Percentiles rank a stretch among this genome's conserved stretches.
Evolutionary conservation across 495 filamentous ascomycete genomes (phyloP).

Genomic region (Massariosphaeria phaeospora): DNA sequence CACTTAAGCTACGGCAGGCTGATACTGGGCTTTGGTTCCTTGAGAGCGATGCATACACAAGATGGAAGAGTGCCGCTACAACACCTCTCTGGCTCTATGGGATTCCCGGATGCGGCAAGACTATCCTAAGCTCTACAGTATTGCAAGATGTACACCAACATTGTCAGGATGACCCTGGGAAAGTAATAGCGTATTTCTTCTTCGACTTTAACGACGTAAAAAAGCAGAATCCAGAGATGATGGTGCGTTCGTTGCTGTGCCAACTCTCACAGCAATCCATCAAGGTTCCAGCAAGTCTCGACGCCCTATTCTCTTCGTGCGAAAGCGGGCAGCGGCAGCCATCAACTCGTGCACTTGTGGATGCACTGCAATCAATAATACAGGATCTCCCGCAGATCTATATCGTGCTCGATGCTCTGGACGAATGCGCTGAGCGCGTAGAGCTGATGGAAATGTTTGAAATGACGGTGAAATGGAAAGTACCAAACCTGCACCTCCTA

Average conservation of each 20-base stretch:
- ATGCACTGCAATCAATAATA: slow-evolving; percentile 6
- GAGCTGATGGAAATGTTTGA: slow-evolving; percentile 17
- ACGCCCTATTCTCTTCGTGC: slow-evolving; percentile 12
- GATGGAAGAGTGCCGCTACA: background rate
- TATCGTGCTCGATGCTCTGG: slow-evolving; percentile 29
- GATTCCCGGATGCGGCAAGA: background rate
- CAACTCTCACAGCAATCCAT: slow-evolving; percentile 11
- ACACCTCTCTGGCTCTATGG: background rate
- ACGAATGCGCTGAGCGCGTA: slow-evolving; percentile 21
- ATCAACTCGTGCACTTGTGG: slow-evolving; percentile 7
- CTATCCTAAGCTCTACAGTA: background rate
- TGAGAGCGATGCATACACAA: slow-evolving; percentile 3
- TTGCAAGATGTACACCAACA: background rate
- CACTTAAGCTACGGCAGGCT: background rate
- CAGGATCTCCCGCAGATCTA: slow-evolving; percentile 10
- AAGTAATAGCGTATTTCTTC: slow-evolving; percentile 1
- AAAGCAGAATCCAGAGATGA: background rate
- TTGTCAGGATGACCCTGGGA: background rate
- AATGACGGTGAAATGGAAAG: slow-evolving; percentile 9
- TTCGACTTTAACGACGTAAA: slow-evolving; percentile 11
- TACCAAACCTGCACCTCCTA: slow-evolving; percentile 19
- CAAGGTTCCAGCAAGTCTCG: slow-evolving; percentile 2
- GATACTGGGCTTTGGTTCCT: slow-evolving; percentile 4
- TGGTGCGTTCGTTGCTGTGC: background rate
- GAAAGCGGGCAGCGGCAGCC: slow-evolving; percentile 17